A percentile compares a stretch with the other conserved stretches of the same genome.
These are phyloP conservation scores for Solanum chaucha DNA, from an alignment of 257 asterid genomes.

Conservation along the genomic window DNA sequence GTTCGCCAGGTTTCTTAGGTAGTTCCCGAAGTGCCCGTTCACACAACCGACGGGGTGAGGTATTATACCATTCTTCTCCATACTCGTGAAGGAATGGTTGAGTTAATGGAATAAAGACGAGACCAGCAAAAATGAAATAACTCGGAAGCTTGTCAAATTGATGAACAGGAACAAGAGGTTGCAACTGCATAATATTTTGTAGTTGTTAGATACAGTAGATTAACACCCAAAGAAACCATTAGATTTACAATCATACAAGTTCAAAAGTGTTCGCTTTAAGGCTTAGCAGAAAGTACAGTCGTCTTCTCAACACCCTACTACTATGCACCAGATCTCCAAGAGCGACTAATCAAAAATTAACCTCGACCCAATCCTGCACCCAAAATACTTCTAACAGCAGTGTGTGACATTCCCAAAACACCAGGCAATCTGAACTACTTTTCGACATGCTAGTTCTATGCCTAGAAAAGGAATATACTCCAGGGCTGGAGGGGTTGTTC, in stretches of 20 bases:
- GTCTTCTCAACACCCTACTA: neutral
- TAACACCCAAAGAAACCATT: neutral
- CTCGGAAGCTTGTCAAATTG: constrained; percentile 94
- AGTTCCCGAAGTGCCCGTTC: constrained; percentile 82
- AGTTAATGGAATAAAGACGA: constrained; percentile 76
- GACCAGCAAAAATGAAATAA: constrained; percentile 92
- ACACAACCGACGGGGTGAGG: constrained; percentile 94
- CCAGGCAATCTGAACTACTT: neutral
- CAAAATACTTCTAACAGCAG: neutral
- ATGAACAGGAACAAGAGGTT: constrained; percentile 91
- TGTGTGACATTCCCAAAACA: neutral
- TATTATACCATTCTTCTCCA: constrained; percentile 96
- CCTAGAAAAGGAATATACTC: neutral
- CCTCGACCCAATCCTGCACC: neutral
- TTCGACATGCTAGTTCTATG: neutral
- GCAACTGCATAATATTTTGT: constrained; percentile 44
- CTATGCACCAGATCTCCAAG: neutral
- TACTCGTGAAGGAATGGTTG: constrained; percentile 96
- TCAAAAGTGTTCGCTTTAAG: neutral
- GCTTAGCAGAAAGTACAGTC: neutral
- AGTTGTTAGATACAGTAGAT: neutral
- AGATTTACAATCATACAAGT: neutral
- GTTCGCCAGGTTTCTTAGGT: constrained; percentile 71
- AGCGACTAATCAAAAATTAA: neutral
- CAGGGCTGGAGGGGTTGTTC: too few species aligned